phyloP scores from a whole-genome alignment of 1,284 basidiomycete species.

The Boletus hoseneyae region DNA sequence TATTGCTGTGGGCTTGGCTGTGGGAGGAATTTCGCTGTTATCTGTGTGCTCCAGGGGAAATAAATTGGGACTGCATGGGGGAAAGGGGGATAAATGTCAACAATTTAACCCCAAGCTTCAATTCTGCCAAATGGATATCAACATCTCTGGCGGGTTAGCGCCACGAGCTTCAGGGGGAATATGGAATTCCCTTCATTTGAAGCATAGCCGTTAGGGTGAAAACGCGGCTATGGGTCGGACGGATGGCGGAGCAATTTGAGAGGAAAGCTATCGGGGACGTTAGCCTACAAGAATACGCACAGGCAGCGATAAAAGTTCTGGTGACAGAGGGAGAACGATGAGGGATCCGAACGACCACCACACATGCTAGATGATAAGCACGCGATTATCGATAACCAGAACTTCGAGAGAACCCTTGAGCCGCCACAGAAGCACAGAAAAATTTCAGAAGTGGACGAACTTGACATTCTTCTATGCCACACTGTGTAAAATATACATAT shows the following conservation, averaged over 20 bases:
- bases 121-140: not conserved
- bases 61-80: not conserved
- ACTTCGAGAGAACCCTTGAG: constrained; percentile 20
- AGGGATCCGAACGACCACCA: not conserved
- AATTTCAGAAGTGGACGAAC: constrained; percentile 24
- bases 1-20: constrained; percentile 7
- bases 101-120: not conserved
- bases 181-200: constrained; percentile 10
- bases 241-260: not conserved
- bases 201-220: constrained; percentile 8
- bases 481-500: constrained; percentile 17
- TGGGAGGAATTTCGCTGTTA: not conserved
- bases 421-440: constrained; percentile 30
- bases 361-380: constrained; percentile 21
- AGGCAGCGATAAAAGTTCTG: not conserved
- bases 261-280: not conserved
- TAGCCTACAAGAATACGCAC: constrained; percentile 11
- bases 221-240: constrained; percentile 2
- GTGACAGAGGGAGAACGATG: not conserved
- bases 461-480: constrained; percentile 21
- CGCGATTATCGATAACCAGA: constrained; percentile 26
- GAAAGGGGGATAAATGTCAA: constrained; percentile 5
- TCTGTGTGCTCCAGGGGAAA: not conserved
- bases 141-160: constrained; percentile 8
- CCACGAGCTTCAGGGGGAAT: constrained; percentile 3